A percentile compares a stretch with the other conserved stretches of the same genome.
Evolutionary conservation across 371 early-diverging fungal genomes (phyloP).

Genomic region (Rhizomucor pusillus): DNA sequence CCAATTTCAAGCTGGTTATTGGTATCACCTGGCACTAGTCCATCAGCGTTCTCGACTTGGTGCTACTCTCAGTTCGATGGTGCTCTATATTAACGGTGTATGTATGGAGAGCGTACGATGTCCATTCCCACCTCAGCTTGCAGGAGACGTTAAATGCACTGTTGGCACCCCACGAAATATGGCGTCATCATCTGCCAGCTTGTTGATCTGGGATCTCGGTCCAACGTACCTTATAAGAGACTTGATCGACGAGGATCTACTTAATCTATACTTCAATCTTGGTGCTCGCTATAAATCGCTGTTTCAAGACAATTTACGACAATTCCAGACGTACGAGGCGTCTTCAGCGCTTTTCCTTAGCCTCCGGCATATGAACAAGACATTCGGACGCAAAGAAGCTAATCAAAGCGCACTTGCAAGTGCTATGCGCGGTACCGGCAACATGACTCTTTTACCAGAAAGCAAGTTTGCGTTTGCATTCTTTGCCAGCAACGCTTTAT

Average conservation of each 20-base stretch:
- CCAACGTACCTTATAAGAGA: slow-evolving; percentile 66
- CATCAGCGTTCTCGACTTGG: slow-evolving; percentile 63
- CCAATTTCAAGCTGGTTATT: slow-evolving; percentile 57
- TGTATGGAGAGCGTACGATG: slow-evolving; percentile 59
- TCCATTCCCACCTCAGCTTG: slow-evolving; percentile 52
- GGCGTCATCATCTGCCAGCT: slow-evolving; percentile 19
- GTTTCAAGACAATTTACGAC: slow-evolving; percentile 66
- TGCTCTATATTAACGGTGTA: slow-evolving; percentile 65
- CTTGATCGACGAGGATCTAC: slow-evolving; percentile 54
- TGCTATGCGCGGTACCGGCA: slow-evolving; percentile 52
- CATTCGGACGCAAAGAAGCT: slow-evolving; percentile 23
- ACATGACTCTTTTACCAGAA: slow-evolving; percentile 47
- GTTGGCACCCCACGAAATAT: slow-evolving; percentile 42
- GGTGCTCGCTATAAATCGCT: slow-evolving; percentile 65
- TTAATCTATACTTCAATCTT: slow-evolving; percentile 60
- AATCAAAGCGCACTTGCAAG: slow-evolving; percentile 49
- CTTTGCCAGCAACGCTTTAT: slow-evolving; percentile 55
- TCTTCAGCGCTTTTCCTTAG: slow-evolving; percentile 57
- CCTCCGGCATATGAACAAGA: slow-evolving; percentile 40
- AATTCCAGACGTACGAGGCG: slow-evolving; percentile 71
- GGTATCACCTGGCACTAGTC: slow-evolving; percentile 73
- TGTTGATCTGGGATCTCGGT: slow-evolving; percentile 66
- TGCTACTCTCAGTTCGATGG: slow-evolving; percentile 51
- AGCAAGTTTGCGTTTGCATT: slow-evolving; percentile 66
- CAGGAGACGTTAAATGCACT: slow-evolving; percentile 33